Evolutionary conservation across 345 rosid genomes (phyloP), one percentile per base, ranked within the genome.

Genomic region (Salix suchowensis): DNA sequence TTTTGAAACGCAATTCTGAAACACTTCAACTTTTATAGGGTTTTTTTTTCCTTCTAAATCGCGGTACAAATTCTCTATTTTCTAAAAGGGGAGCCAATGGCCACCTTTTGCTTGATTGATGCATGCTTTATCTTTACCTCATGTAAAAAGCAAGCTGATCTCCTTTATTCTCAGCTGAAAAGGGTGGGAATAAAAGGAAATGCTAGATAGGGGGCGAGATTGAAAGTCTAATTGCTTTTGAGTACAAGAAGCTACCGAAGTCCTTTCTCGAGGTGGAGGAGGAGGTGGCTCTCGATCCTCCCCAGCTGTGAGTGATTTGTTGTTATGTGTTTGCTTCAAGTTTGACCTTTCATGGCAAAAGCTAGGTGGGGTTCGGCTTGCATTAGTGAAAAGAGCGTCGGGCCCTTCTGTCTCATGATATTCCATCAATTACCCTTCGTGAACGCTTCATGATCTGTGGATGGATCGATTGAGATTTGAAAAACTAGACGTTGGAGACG

Each of bases 171-270:
- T 65, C 64, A 82, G 76, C 78, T 64, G 42, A 77, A 84, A 76
- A 67, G 50, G 54, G 50, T 26, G 68, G 62, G 70, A 23, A 1
- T 10, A 58, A 72, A 36, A 67, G 42, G 62, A 37, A 21, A 48
- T 26, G 7, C 7, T 30, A 50, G 7, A 7, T 30, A 50, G n/a
- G 61, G 65, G 65, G 70, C 10, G 44, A 42, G 46, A 80, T 48
- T 74, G 62, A 85, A 90, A 84, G 88, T 84, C 79, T 78, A 86
- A 58, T 87, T 86, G 86, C 94, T 90, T 87, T 90, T 84, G 88
- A 87, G 90, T 80, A 86, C 85, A 88, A 86, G 94, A 90, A 90
- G 86, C 86, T 85, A 87, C 91, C 92, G 84, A 84, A 81, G 62
- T 70, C 85, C 67, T 86, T 86, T 75, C 73, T 75, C 6, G 37